phyloP scores from a whole-genome alignment of 83 land plant species.

The Picea abies region DNA sequence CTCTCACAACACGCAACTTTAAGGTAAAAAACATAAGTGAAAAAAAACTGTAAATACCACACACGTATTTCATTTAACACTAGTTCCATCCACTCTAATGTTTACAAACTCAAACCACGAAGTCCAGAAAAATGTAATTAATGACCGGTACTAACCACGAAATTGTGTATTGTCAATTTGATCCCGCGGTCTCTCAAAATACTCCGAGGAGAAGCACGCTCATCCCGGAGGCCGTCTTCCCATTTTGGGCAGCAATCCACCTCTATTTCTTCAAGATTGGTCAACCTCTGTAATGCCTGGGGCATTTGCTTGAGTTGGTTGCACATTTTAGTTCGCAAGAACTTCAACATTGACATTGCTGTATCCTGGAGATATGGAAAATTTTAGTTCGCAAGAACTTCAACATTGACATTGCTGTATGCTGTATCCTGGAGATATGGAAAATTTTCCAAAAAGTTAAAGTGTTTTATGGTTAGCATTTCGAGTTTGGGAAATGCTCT shows the following conservation, averaged over 20 bases:
- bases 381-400: background rate
- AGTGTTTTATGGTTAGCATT: background rate
- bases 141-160: too few species aligned
- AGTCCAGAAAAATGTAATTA: too few species aligned
- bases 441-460: background rate
- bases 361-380: background rate
- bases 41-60: too few species aligned
- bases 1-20: too few species aligned
- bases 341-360: conserved; percentile 2
- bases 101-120: too few species aligned
- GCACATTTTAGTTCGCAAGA: background rate
- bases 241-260: background rate
- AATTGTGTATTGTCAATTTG: too few species aligned
- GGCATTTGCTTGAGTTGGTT: background rate
- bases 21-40: too few species aligned
- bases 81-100: too few species aligned
- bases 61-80: too few species aligned
- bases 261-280: background rate
- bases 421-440: background rate
- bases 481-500: conserved; percentile 1
- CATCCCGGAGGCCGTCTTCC: too few species aligned
- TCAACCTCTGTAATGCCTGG: background rate
- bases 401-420: conserved; percentile 4
- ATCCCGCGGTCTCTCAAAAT: too few species aligned
- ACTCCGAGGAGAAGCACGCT: too few species aligned